A percentile compares a stretch with the other conserved stretches of the same genome.
Conservation (phyloP, 169 alveolate genomes). For the Cytauxzoon felis region DNA sequence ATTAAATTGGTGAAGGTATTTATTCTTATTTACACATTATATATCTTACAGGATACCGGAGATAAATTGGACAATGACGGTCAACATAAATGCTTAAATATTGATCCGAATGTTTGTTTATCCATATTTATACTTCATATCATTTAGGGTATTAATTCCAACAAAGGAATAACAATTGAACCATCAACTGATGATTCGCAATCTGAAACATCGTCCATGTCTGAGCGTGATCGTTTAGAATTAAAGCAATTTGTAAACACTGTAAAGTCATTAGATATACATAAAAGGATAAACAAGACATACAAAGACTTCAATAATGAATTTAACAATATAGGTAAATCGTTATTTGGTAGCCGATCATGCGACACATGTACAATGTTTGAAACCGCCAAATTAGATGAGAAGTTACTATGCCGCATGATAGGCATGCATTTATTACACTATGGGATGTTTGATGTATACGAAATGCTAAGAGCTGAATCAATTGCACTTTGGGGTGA, state of each 20-base stretch:
- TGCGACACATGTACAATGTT: background rate
- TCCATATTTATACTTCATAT: background rate
- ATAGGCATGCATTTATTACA: conserved; percentile 55
- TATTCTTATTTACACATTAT: background rate
- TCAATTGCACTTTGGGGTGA: conserved; percentile 40
- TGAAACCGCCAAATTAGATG: conserved; percentile 27
- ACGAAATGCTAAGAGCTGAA: conserved; percentile 24
- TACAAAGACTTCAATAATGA: conserved; percentile 17
- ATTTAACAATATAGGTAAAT: conserved; percentile 7
- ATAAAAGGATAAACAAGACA: background rate
- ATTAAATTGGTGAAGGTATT: conserved; percentile 31
- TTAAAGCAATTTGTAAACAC: conserved; percentile 16
- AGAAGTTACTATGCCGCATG: conserved; percentile 34
- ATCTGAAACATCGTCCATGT: background rate
- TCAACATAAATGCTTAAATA: background rate
- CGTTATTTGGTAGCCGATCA: conserved; percentile 6
- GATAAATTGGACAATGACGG: background rate
- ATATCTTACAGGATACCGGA: conserved; percentile 25
- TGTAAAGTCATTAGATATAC: conserved; percentile 34
- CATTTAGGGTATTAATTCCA: background rate
- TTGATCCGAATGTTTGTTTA: background rate
- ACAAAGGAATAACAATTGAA: background rate
- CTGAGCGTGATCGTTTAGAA: background rate
- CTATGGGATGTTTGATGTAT: conserved; percentile 48
- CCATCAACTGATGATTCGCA: background rate